Conservation (phyloP, 306 rosid genomes). For the Bauhinia variegata region DNA sequence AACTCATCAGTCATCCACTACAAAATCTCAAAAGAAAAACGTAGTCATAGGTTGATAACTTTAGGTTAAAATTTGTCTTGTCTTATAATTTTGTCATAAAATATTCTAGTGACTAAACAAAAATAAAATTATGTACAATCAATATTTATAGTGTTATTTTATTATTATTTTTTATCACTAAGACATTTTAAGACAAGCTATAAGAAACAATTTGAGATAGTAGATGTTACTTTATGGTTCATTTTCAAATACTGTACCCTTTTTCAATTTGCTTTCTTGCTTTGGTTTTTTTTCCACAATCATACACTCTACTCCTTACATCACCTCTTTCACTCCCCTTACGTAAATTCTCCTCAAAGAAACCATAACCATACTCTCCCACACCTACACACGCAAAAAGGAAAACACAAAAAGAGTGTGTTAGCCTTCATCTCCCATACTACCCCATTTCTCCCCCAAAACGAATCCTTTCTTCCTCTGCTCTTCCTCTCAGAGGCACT, state of each 20-base stretch:
- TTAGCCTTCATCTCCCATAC: background rate
- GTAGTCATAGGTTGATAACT: background rate
- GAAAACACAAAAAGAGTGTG: background rate
- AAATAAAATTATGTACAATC: too few relatives aligned
- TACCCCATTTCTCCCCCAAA: background rate
- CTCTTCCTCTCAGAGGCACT: background rate
- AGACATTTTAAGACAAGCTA: too few relatives aligned
- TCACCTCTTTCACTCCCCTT: too few relatives aligned
- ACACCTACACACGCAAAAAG: background rate
- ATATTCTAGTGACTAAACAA: too few relatives aligned
- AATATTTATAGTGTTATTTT: too few relatives aligned
- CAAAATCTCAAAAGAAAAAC: background rate
- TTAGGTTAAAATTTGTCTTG: too few relatives aligned
- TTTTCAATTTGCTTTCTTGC: background rate
- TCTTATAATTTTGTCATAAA: too few relatives aligned
- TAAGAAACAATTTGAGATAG: too few relatives aligned
- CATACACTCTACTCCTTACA: constrained; percentile 20
- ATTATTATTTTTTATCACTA: too few relatives aligned
- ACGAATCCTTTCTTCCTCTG: background rate
- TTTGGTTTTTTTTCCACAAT: constrained; percentile 28
- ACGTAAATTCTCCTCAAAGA: constrained; percentile 66
- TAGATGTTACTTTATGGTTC: constrained; percentile 17
- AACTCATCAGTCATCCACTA: too few relatives aligned
- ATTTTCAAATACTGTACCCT: too few relatives aligned
- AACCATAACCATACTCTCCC: constrained; percentile 27